phyloP scores from a whole-genome alignment of 495 filamentous ascomycete genomes.

The Ascobolus immersus region DNA sequence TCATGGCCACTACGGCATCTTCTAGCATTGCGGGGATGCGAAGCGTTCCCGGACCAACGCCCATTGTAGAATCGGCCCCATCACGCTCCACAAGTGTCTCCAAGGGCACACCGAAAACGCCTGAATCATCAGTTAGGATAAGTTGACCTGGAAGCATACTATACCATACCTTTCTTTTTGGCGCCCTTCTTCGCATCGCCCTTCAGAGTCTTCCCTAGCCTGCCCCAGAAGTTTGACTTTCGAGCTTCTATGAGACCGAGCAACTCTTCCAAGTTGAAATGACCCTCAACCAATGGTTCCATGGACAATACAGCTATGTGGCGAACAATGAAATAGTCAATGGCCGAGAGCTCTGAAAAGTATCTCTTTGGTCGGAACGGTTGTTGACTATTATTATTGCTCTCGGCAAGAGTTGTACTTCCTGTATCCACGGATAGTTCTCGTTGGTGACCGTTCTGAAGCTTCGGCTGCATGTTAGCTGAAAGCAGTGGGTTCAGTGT shows the following conservation, averaged over 20 bases:
- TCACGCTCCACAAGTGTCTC: constrained; percentile 78
- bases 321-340: constrained; percentile 93
- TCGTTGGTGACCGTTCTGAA: constrained; percentile 52
- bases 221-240: constrained; percentile 89
- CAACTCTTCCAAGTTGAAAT: constrained; percentile 87
- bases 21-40: constrained; percentile 74
- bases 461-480: constrained; percentile 34
- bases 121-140: constrained; percentile 3
- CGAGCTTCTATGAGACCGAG: constrained; percentile 79
- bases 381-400: constrained; percentile 21
- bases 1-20: constrained; percentile 77
- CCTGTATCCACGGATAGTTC: constrained; percentile 44
- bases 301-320: constrained; percentile 87
- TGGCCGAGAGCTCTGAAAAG: constrained; percentile 82
- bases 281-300: constrained; percentile 70
- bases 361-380: constrained; percentile 43
- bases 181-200: constrained; percentile 20
- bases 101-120: constrained; percentile 59
- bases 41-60: constrained; percentile 72
- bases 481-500: constrained; percentile 40
- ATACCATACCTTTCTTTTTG: not conserved
- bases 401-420: constrained; percentile 12
- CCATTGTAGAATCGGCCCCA: constrained; percentile 83
- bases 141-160: not conserved
- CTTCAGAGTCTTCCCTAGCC: constrained; percentile 44